Evolutionary conservation across 345 rosid genomes (phyloP), one percentile per base, ranked within the genome.

Genomic region (Nephelium lappaceum): DNA sequence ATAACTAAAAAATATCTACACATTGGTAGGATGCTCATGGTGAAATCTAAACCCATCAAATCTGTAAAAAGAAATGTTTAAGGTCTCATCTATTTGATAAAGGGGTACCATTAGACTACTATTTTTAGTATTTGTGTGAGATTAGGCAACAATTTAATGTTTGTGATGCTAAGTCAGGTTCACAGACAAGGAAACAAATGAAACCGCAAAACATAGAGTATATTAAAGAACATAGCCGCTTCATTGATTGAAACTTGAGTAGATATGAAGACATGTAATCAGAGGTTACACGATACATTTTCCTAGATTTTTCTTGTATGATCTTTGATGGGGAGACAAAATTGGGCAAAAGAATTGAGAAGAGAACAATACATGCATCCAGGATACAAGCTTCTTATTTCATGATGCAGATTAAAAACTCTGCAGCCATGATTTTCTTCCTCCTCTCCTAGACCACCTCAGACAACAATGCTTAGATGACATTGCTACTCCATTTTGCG

Each of bases 371-470:
- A 41, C 31, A 23, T 42, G 21, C 2, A 38, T 24, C 42, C 27
- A 9, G 2, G 51, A 73, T 11, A 41, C 10, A 41, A 69, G 51
- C 75, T 53, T 49, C 51, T 36, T 38, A 45, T 60, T 66, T 42
- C 81, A 83, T 12, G 61, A 68, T 81, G 79, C 77, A 78, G 84
- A 69, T 42, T 61, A 68, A 77, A 72, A 80, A n/a, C 51, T 72
- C 77, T 77, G 62, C 47, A 64, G 27, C 23, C 36, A 67, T 41
- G 71, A 45, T 9, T 18, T 18, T 67, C 70, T 18, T 31, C 6
- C 0, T 57, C 23, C 23, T 18, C 70, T 19, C 70, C 21, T 7
- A 23, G 63, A 67, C 61, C 49, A 58, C 55, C 43, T 73, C 43
- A 21, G 36, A 60, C 31, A 47, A 19, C 53, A 65, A 43, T 38